phyloP scores from a whole-genome alignment of 2,329 filamentous ascomycete genomes.

The Cladophialophora chaetospira region DNA sequence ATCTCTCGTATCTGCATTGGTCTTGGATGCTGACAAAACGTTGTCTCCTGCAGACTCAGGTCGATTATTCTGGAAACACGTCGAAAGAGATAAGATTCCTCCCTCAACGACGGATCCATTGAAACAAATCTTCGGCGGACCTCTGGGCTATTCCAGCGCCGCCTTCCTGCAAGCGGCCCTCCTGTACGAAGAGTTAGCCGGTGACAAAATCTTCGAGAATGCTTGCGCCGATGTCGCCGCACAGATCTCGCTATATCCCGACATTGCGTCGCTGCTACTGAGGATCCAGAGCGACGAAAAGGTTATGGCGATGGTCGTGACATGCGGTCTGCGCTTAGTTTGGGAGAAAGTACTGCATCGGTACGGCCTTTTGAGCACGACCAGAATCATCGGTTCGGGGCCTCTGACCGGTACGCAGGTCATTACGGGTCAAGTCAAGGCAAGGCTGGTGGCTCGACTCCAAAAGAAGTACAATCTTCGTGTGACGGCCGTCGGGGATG shows the following conservation, averaged over 20 bases:
- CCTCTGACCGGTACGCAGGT: neutral
- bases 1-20: neutral
- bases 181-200: neutral
- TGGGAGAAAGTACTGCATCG: neutral
- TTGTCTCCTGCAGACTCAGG: slow-evolving; percentile 1
- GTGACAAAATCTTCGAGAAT: neutral
- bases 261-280: neutral
- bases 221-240: neutral
- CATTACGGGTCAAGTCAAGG: neutral
- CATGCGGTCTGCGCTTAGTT: neutral
- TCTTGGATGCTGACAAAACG: slow-evolving; percentile 3
- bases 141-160: neutral
- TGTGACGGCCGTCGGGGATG: neutral
- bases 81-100: neutral
- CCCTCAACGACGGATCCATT: neutral
- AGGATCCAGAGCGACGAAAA: neutral
- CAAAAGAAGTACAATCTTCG: neutral
- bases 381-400: neutral
- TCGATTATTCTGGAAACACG: neutral
- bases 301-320: neutral
- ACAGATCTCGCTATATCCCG: neutral
- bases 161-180: neutral
- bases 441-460: neutral
- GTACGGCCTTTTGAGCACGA: neutral
- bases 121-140: neutral